Conservation (phyloP, 495 filamentous ascomycete species). For the Talaromyces nanjingensis region DNA sequence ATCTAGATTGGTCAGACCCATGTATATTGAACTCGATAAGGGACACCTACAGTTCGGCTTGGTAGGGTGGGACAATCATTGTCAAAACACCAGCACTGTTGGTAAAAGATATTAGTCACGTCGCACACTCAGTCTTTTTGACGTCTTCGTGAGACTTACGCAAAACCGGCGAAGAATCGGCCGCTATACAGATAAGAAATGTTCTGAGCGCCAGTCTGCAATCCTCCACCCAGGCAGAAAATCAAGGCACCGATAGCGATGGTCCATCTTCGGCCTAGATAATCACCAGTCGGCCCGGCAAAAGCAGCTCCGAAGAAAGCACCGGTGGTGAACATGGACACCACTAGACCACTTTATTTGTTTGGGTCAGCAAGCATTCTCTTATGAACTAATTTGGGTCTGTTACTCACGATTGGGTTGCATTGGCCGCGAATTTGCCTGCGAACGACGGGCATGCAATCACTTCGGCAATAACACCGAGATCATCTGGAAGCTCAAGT, state of each 20-base stretch:
- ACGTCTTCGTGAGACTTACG: conserved; percentile 45
- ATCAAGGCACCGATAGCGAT: conserved; percentile 36
- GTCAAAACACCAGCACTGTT: conserved; percentile 52
- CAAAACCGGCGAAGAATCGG: conserved; percentile 37
- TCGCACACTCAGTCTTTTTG: not conserved
- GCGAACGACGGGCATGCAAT: conserved; percentile 45
- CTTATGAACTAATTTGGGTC: not conserved
- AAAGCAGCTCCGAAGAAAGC: conserved; percentile 36
- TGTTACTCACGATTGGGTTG: conserved; percentile 27
- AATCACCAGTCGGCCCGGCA: conserved; percentile 33
- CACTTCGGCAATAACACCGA: conserved; percentile 57
- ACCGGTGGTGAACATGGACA: conserved; percentile 57
- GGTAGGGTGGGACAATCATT: conserved; percentile 42
- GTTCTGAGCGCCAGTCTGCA: conserved; percentile 33
- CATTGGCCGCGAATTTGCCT: conserved; percentile 41
- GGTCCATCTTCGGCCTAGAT: conserved; percentile 32
- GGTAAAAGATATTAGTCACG: conserved; percentile 17
- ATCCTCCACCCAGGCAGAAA: conserved; percentile 38
- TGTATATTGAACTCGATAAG: not conserved
- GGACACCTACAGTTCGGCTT: conserved; percentile 32
- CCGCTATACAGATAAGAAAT: conserved; percentile 34
- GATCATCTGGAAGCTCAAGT: conserved; percentile 19
- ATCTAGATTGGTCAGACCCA: not conserved
- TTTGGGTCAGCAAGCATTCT: not conserved
- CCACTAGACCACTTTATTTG: conserved; percentile 49